Evolutionary conservation across 2,329 filamentous ascomycete genomes (phyloP).

Genomic region (Colletotrichum lentis): DNA sequence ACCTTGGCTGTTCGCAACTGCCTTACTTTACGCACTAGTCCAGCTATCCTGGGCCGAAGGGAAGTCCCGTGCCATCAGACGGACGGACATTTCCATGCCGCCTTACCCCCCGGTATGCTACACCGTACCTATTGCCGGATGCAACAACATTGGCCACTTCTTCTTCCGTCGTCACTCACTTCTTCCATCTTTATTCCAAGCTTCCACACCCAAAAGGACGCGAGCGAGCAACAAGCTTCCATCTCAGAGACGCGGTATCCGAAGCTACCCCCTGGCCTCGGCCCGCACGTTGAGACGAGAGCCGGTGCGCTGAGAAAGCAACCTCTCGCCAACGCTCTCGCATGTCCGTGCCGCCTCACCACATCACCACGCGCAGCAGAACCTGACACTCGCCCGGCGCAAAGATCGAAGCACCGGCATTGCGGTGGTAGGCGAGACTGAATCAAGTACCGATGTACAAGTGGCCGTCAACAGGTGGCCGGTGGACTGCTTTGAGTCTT

Average conservation of each 20-base stretch:
- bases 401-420: slow-evolving; percentile 5
- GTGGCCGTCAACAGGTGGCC: slow-evolving; percentile 27
- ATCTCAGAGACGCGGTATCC: neutral
- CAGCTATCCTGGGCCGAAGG: slow-evolving; percentile 20
- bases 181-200: neutral
- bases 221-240: slow-evolving; percentile 2
- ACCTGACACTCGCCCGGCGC: slow-evolving; percentile 11
- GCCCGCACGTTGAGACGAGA: slow-evolving; percentile 7
- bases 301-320: neutral
- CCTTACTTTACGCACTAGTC: neutral
- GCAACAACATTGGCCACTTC: neutral
- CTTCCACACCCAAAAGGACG: neutral
- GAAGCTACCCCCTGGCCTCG: neutral
- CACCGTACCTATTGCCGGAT: neutral
- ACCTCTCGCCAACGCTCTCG: neutral
- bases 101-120: neutral
- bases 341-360: slow-evolving; percentile 8
- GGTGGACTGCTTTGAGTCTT: slow-evolving; percentile 21
- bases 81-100: slow-evolving; percentile 6
- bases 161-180: neutral
- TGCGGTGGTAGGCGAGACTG: neutral
- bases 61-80: slow-evolving; percentile 31
- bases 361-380: neutral
- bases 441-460: slow-evolving; percentile 5
- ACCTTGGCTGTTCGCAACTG: neutral